Conservation (phyloP, 805 yeast species). For the Wickerhamomyces pijperi region DNA sequence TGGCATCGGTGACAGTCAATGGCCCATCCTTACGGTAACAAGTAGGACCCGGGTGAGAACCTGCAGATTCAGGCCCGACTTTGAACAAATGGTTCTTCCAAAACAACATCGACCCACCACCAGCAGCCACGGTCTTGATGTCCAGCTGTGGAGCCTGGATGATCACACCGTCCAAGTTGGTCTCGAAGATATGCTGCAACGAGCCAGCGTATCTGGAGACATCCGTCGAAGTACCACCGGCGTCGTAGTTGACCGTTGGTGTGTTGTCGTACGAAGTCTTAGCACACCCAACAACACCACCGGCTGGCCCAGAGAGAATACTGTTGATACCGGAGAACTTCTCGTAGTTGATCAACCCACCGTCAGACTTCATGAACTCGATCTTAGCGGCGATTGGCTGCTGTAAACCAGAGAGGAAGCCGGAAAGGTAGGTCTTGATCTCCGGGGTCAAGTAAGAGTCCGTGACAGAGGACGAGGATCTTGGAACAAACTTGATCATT, state of each 20-base stretch:
- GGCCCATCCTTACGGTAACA: conserved; percentile 82
- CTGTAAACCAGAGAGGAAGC: conserved; percentile 51
- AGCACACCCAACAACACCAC: conserved; percentile 93
- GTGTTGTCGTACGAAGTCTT: conserved; percentile 60
- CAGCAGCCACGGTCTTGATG: conserved; percentile 77
- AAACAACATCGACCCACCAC: conserved; percentile 63
- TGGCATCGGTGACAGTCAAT: conserved; percentile 78
- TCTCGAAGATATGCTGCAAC: conserved; percentile 72
- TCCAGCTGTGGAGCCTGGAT: conserved; percentile 80
- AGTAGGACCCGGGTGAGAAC: conserved; percentile 86
- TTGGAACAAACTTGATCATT: conserved; percentile 64
- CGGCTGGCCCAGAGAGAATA: conserved; percentile 92
- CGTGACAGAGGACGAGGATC: conserved; percentile 70
- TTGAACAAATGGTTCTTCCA: conserved; percentile 65
- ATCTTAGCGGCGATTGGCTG: conserved; percentile 35
- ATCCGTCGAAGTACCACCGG: conserved; percentile 90
- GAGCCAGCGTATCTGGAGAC: conserved; percentile 67
- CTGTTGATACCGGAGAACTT: conserved; percentile 83
- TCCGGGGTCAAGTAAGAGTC: conserved; percentile 82
- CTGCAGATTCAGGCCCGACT: conserved; percentile 83
- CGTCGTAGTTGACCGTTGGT: conserved; percentile 74
- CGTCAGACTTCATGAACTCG: conserved; percentile 94
- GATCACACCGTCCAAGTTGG: conserved; percentile 73
- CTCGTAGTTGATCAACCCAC: conserved; percentile 81
- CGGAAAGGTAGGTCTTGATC: conserved; percentile 49